Evolutionary conservation across 2,329 filamentous ascomycete genomes (phyloP).

Genomic region (Fusarium verticillioides): DNA sequence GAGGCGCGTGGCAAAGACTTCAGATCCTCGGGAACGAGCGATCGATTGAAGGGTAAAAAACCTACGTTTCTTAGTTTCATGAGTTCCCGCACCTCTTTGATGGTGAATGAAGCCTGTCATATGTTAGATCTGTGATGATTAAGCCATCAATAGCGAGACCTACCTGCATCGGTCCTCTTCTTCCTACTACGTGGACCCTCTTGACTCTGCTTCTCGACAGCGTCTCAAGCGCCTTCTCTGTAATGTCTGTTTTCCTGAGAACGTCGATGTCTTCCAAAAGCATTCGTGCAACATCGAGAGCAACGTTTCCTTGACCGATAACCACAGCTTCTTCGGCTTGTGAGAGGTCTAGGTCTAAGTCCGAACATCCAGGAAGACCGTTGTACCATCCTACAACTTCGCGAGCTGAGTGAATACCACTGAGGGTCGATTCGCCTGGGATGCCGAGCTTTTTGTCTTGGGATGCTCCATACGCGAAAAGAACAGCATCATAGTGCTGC

Average conservation of each 20-base stretch:
- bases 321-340: conserved; percentile 85
- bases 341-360: conserved; percentile 77
- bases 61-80: conserved; percentile 78
- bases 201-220: conserved; percentile 79
- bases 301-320: conserved; percentile 96
- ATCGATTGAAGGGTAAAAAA: conserved; percentile 75
- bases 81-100: conserved; percentile 92
- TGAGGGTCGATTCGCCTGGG: conserved; percentile 77
- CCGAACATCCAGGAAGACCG: conserved; percentile 83
- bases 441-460: conserved; percentile 83
- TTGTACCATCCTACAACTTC: conserved; percentile 99
- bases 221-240: conserved; percentile 81
- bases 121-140: conserved; percentile 1
- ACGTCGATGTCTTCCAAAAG: conserved; percentile 79
- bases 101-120: conserved; percentile 85
- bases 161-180: conserved; percentile 89
- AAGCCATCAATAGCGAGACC: conserved; percentile 24
- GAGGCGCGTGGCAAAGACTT: conserved; percentile 79
- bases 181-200: conserved; percentile 86
- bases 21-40: conserved; percentile 74
- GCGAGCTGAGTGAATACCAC: conserved; percentile 85
- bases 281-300: conserved; percentile 91
- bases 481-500: conserved; percentile 88
- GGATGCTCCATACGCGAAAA: conserved; percentile 93
- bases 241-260: conserved; percentile 86